These are phyloP conservation scores for Bondarzewia mesenterica DNA, from an alignment of 1,284 basidiomycete species.

Conservation along the genomic window DNA sequence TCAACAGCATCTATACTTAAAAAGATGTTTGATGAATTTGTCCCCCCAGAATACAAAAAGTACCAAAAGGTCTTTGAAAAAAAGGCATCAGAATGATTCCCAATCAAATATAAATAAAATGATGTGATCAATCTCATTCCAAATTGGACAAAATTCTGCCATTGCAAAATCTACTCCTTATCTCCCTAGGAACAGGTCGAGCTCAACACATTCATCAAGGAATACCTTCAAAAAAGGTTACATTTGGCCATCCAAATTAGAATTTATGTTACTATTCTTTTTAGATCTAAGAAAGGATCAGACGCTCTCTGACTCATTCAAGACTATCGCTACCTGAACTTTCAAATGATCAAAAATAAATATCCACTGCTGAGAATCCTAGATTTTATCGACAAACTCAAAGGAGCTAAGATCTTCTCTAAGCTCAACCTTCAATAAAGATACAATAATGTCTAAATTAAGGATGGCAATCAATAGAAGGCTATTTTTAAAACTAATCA, in stretches of 20 bases:
- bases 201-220: not conserved
- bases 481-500: not conserved
- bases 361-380: conserved; percentile 4
- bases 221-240: not conserved
- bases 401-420: not conserved
- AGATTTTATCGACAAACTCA: conserved; percentile 4
- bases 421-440: not conserved
- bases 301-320: not conserved
- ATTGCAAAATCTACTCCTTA: not conserved
- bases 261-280: not conserved
- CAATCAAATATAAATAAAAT: not conserved
- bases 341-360: conserved; percentile 8
- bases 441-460: not conserved
- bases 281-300: not conserved
- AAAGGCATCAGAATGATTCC: not conserved
- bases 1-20: not conserved
- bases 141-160: not conserved
- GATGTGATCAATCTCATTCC: not conserved
- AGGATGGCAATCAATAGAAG: not conserved
- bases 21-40: not conserved
- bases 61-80: not conserved
- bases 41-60: not conserved
- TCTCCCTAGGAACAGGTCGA: not conserved
- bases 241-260: not conserved
- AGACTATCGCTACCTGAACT: conserved; percentile 11